phyloP scores from a whole-genome alignment of 1,284 basidiomycete species.

The Paramarasmius palmivorus region DNA sequence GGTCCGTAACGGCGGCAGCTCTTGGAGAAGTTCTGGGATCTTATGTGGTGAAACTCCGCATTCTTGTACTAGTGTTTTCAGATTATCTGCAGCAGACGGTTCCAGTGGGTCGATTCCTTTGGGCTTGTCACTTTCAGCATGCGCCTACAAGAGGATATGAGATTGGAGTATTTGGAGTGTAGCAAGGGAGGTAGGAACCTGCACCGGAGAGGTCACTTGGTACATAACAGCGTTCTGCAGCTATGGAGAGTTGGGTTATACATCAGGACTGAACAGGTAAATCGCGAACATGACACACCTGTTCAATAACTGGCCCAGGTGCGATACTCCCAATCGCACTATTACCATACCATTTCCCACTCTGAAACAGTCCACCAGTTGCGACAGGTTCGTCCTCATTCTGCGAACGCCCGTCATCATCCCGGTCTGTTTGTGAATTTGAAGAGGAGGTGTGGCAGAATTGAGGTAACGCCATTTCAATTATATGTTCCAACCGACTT shows the following conservation, averaged over 20 bases:
- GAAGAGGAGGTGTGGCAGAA: slow-evolving; percentile 45
- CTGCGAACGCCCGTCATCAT: slow-evolving; percentile 68
- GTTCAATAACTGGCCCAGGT: slow-evolving; percentile 73
- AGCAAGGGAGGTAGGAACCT: background rate
- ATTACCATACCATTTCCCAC: slow-evolving; percentile 82
- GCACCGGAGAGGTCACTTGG: background rate
- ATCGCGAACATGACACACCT: slow-evolving; percentile 61
- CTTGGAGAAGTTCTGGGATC: slow-evolving; percentile 85
- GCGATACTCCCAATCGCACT: slow-evolving; percentile 78
- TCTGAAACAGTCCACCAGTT: slow-evolving; percentile 74
- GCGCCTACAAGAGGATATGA: background rate
- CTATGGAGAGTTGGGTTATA: slow-evolving; percentile 33
- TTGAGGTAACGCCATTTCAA: slow-evolving; percentile 76
- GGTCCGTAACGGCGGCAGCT: slow-evolving; percentile 76
- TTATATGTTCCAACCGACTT: slow-evolving; percentile 73
- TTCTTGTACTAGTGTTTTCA: slow-evolving; percentile 83
- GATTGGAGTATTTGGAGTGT: slow-evolving; percentile 15
- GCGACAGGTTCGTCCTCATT: slow-evolving; percentile 69
- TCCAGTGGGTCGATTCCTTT: slow-evolving; percentile 36
- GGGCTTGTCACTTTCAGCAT: background rate
- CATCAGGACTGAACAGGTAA: slow-evolving; percentile 7
- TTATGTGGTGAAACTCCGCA: slow-evolving; percentile 89
- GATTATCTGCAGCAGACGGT: slow-evolving; percentile 72
- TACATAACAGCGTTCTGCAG: slow-evolving; percentile 60
- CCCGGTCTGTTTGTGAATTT: slow-evolving; percentile 46